These are phyloP conservation scores for Penicillium brevicompactum DNA, from an alignment of 2,329 filamentous ascomycete species.

Conservation along the genomic window DNA sequence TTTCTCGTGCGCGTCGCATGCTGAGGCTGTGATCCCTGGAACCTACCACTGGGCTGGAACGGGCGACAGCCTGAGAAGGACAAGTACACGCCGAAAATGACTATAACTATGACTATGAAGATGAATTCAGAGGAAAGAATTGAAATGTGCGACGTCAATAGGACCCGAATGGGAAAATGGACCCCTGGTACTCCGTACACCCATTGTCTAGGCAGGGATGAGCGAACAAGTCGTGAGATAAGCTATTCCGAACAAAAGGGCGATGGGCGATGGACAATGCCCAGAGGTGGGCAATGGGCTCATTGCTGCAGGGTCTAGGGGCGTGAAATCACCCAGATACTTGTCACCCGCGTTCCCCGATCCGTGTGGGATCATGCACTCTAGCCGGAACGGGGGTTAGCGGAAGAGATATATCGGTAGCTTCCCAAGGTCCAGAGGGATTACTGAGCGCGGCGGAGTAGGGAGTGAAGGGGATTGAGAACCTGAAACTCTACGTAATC, in stretches of 20 bases:
- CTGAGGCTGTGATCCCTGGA: slow-evolving; percentile 5
- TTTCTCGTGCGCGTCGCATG: not conserved
- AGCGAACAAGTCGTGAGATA: not conserved
- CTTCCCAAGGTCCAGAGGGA: too few relatives aligned
- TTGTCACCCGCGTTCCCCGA: too few relatives aligned
- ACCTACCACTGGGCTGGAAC: slow-evolving; percentile 20
- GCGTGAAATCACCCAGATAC: not conserved
- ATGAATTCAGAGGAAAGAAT: not conserved
- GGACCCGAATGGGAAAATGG: not conserved
- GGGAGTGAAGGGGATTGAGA: too few relatives aligned
- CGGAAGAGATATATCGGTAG: too few relatives aligned
- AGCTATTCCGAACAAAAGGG: not conserved
- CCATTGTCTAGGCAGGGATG: not conserved
- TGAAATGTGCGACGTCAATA: not conserved
- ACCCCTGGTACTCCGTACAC: not conserved
- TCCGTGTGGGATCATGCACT: not conserved
- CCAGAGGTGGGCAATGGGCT: not conserved
- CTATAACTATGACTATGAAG: too few relatives aligned
- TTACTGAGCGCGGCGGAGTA: too few relatives aligned
- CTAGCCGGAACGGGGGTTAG: not conserved
- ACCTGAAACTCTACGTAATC: slow-evolving; percentile 6
- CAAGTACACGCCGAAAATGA: too few relatives aligned
- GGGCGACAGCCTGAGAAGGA: too few relatives aligned
- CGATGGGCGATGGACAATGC: too few relatives aligned
- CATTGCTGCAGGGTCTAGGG: slow-evolving; percentile 3